These are phyloP conservation scores for Gloeostereum incarnatum DNA, from an alignment of 768 basidiomycete species.

Conservation along the genomic window DNA sequence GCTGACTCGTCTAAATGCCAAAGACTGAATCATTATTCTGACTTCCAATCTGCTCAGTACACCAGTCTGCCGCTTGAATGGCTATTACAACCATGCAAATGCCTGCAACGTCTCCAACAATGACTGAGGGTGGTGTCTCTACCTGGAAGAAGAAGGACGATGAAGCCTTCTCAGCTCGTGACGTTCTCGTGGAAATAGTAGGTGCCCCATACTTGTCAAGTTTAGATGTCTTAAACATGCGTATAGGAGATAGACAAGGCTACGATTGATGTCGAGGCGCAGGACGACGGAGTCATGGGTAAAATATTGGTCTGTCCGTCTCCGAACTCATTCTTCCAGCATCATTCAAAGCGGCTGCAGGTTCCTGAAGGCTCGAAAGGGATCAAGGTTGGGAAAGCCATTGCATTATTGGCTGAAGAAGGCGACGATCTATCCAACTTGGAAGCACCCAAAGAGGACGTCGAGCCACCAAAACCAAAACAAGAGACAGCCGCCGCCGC, in stretches of 20 bases:
- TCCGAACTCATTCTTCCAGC: not conserved
- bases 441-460: conserved; percentile 45
- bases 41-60: conserved; percentile 42
- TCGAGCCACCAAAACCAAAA: conserved; percentile 15
- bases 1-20: not conserved
- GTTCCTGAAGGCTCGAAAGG: conserved; percentile 72
- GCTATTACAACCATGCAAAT: conserved; percentile 76
- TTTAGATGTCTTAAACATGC: conserved; percentile 1
- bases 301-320: conserved; percentile 72
- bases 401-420: conserved; percentile 91
- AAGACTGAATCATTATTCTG: not conserved
- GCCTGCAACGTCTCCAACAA: conserved; percentile 97
- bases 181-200: conserved; percentile 87
- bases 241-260: conserved; percentile 88
- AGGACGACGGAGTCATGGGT: conserved; percentile 90
- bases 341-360: conserved; percentile 23
- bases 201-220: conserved; percentile 15
- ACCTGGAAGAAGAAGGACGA: conserved; percentile 88
- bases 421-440: conserved; percentile 92
- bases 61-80: conserved; percentile 35
- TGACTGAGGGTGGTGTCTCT: conserved; percentile 91
- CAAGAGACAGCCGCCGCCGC: conserved; percentile 20
- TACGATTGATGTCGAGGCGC: conserved; percentile 97
- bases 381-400: conserved; percentile 79
- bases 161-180: conserved; percentile 70